Evolutionary conservation across 2,329 filamentous ascomycete species (phyloP), one percentile per base, ranked within the genome.

Genomic region (Colletotrichum neosansevieriae): DNA sequence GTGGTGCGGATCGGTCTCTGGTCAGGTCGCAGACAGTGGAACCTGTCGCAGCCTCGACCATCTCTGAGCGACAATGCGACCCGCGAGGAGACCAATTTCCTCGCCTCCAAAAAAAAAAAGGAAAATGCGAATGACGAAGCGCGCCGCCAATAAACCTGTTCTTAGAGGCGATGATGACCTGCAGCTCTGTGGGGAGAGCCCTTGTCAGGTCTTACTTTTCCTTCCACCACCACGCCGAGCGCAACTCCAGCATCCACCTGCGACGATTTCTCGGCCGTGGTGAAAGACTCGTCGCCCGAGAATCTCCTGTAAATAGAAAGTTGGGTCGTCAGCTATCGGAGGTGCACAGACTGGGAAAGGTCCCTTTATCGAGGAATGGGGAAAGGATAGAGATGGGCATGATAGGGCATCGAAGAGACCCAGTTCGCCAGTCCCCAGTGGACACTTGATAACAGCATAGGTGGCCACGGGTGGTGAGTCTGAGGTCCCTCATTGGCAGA

Each of bases 261-360:
- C 60, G 60, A 61, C n/a, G 63, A 57, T 19, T 67, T 57, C 11
- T 66, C 60, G 40, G 57, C 51, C 58, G 45, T 42, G 60, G 57
- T 53, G 60, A 71, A 71, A 17, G 70, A 71, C 54, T 71, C 70
- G 49, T 71, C 70, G 34, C 70, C 70, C 50, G 70, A 71, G 50
- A 71, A 71, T 54, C 68, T 67, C 70, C 70, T 71, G 58, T 44
- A 51, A 38, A 53, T 32, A 13, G 17, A 51, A 38, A 38, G 36
- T 38, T 32, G 38, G 17, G 38, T 47, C 51, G 63, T 71, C 60
- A 70, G 70, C 63, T 60, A 60, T 34, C 34, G 42, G 13, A 32
- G 54, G 54, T 38, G 49, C 12, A 60, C 32, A 56, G 53, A 51
- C 29, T 49, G 49, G 19, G n/a, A 45, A 58, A 24, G 56, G 34